phyloP scores from a whole-genome alignment of 1,284 basidiomycete genomes.

The Ustilago hordei region DNA sequence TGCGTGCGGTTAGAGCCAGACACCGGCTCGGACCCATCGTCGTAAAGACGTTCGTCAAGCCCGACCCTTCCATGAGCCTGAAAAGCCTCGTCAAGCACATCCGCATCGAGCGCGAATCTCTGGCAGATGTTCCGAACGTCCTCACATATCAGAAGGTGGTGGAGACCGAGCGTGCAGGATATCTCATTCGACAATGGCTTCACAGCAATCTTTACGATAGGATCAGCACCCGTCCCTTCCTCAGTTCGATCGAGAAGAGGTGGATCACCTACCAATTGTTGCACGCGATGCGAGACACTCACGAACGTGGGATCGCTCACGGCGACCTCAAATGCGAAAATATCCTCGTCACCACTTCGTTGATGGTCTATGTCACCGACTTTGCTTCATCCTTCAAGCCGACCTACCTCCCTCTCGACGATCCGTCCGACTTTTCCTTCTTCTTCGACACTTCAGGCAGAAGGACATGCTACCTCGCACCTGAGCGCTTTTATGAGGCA shows the following conservation, averaged over 20 bases:
- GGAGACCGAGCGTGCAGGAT: conserved; percentile 96
- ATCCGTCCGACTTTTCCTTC: conserved; percentile 97
- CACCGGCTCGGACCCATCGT: conserved; percentile 80
- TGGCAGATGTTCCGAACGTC: conserved; percentile 86
- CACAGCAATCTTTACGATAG: conserved; percentile 96
- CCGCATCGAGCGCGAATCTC: conserved; percentile 82
- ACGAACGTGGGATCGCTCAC: conserved; percentile 84
- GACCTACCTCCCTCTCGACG: conserved; percentile 92
- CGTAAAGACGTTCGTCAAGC: conserved; percentile 85
- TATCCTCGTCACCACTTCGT: conserved; percentile 94
- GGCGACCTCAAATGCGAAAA: conserved; percentile 99
- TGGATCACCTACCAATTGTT: conserved; percentile 98
- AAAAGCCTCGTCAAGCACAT: conserved; percentile 78
- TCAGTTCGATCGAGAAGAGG: conserved; percentile 91
- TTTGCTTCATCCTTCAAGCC: conserved; percentile 95
- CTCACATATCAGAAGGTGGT: conserved; percentile 90
- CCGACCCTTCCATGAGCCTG: conserved; percentile 79
- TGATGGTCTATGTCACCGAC: conserved; percentile 94
- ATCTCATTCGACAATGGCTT: conserved; percentile 93
- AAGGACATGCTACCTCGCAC: conserved; percentile 94
- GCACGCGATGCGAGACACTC: conserved; percentile 83
- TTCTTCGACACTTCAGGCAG: conserved; percentile 96
- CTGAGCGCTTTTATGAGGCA: conserved; percentile 91
- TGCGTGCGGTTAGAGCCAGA: conserved; percentile 87
- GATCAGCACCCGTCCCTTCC: conserved; percentile 96